These are phyloP conservation scores for Coemansia sp. DNA, from an alignment of 192 early-diverging fungal genomes.

Conservation along the genomic window DNA sequence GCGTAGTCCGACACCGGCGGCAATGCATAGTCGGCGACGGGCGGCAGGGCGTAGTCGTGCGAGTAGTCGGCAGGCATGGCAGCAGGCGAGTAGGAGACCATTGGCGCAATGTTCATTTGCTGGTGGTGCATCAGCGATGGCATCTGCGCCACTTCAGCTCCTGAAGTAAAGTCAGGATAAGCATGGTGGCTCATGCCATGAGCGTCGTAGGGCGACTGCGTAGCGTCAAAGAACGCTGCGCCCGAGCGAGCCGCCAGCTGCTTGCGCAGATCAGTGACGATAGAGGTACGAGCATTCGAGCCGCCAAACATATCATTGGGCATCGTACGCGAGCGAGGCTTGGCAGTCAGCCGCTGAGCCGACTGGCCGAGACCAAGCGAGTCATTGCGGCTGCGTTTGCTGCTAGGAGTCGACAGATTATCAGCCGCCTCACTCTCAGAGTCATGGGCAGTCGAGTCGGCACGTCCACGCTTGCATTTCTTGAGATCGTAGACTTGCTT, in stretches of 20 bases:
- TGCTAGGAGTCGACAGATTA: slow-evolving; percentile 1
- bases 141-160: slow-evolving; percentile 11
- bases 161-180: slow-evolving; percentile 19
- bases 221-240: slow-evolving; percentile 23
- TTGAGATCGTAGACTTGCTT: slow-evolving; percentile 45
- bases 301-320: slow-evolving; percentile 24
- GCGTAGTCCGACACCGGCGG: slow-evolving; percentile 16
- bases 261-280: slow-evolving; percentile 40
- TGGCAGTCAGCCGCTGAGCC: slow-evolving; percentile 14
- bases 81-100: slow-evolving; percentile 14
- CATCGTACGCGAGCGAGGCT: slow-evolving; percentile 50
- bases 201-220: slow-evolving; percentile 29
- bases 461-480: slow-evolving; percentile 36
- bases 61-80: slow-evolving; percentile 15
- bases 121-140: slow-evolving; percentile 24
- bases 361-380: slow-evolving; percentile 1
- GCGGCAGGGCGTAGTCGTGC: slow-evolving; percentile 19
- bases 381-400: slow-evolving; percentile 22
- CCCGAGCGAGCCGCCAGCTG: slow-evolving; percentile 39
- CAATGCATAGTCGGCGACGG: slow-evolving; percentile 25
- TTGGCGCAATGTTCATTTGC: slow-evolving; percentile 8
- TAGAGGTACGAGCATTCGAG: slow-evolving; percentile 21
- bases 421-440: background rate
- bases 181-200: slow-evolving; percentile 22
- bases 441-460: slow-evolving; percentile 2